These are phyloP conservation scores for Caloboletus firmus DNA, from an alignment of 1,284 basidiomycete species.

Conservation along the genomic window DNA sequence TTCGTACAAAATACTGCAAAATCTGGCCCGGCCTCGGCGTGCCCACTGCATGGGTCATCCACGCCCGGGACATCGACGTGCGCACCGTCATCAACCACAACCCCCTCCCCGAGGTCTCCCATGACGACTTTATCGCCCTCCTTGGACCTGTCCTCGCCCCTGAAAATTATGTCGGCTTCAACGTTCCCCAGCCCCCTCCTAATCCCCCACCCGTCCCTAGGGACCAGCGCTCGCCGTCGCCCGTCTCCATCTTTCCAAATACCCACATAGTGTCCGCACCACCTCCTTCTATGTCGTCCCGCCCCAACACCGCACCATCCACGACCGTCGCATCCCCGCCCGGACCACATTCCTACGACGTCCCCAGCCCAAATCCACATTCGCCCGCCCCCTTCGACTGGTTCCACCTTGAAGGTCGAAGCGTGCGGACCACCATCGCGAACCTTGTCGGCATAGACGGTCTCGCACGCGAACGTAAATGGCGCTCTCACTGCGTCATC, in stretches of 20 bases:
- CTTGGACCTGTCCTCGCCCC: conserved; percentile 75
- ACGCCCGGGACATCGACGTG: conserved; percentile 65
- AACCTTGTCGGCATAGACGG: conserved; percentile 77
- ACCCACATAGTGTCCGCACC: conserved; percentile 33
- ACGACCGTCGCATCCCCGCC: neutral
- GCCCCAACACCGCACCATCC: conserved; percentile 25
- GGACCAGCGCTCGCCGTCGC: conserved; percentile 36
- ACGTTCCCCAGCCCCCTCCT: conserved; percentile 15
- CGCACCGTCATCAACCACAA: conserved; percentile 80
- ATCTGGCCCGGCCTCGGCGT: conserved; percentile 68
- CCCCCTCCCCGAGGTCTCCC: conserved; percentile 77
- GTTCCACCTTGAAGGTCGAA: conserved; percentile 79
- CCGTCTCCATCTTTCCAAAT: conserved; percentile 42
- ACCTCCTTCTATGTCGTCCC: conserved; percentile 24
- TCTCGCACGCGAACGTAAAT: conserved; percentile 74
- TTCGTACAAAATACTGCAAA: conserved; percentile 72
- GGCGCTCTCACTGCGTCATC: conserved; percentile 76
- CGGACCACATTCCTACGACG: conserved; percentile 7
- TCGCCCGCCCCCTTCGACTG: conserved; percentile 78
- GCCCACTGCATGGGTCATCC: conserved; percentile 78
- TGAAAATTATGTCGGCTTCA: conserved; percentile 58
- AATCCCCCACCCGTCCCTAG: conserved; percentile 21
- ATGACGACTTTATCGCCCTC: conserved; percentile 78
- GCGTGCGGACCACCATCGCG: conserved; percentile 69
- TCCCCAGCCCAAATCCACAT: conserved; percentile 43